Base-by-base conservation (phyloP, 2,329 filamentous ascomycete genomes). In the Epichloe gansuensis region DNA sequence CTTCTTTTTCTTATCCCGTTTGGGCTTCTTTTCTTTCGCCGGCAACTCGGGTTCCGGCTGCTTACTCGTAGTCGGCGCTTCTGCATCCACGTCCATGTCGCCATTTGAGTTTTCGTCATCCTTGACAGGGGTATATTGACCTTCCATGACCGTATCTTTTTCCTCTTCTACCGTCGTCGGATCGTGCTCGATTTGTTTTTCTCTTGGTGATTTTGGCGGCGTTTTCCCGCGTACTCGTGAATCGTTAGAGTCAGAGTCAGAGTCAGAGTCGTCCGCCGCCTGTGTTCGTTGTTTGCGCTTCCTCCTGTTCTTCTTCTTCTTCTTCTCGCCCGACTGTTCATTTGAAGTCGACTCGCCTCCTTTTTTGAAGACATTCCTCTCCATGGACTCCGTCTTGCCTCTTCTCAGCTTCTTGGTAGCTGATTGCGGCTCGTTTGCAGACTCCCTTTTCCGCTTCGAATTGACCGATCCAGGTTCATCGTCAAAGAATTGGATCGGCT, bases 391-490 rank as follows among this genome's bases (percentile, higher is more conserved):
- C 3, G 53, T 39, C 1, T 25, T 44, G 5, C 11, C 44, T 4
- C 54, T 64, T 53, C 62, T 69, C 7, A 63, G 57, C 58, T 67
- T 68, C 52, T 68, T 72, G 51, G 59, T 61, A 43, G 62, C 65
- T 46, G 63, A 64, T 25, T 60, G 55, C 38, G 48, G 57, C 58
- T 63, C 61, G 46, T 65, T 58, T 36, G 52, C 63, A 52, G 59
- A 54, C 35, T 68, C 64, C 52, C 71, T 63, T 57, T 70, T 71
- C 49, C 68, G 60, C 54, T 71, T 71, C 3, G 63, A 46, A 17
- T 56, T 61, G 2, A 55, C 52, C 6, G 57, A 54, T 11, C 52
- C 61, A 1, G 60, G 49, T 45, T 65, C 58, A 9, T 67, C 62
- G n/a, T 64, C 59, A 47, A 67, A 62, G 49, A 58, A 62, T 41